Evolutionary conservation across 2,329 filamentous ascomycete species (phyloP).

Genomic region (Xylariaceae sp.): DNA sequence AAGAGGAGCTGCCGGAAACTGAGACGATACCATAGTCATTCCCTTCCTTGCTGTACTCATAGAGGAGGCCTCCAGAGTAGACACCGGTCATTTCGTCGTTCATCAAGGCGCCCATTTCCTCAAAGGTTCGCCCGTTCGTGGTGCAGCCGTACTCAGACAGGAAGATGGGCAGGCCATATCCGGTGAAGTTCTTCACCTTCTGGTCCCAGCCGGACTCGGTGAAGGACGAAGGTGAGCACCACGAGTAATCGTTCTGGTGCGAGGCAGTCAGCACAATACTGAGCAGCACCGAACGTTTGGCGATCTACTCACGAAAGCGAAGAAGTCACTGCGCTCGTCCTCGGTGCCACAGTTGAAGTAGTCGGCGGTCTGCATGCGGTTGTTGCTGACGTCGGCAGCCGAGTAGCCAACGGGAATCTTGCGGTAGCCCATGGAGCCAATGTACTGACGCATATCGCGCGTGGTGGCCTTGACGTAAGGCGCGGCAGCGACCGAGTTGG

Average conservation of each 20-base stretch:
- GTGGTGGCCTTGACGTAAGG: slow-evolving; percentile 74
- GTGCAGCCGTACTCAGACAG: slow-evolving; percentile 92
- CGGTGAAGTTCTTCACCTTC: slow-evolving; percentile 81
- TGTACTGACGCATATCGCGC: slow-evolving; percentile 67
- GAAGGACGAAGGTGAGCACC: slow-evolving; percentile 66
- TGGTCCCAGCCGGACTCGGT: slow-evolving; percentile 69
- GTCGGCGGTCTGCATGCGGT: slow-evolving; percentile 76
- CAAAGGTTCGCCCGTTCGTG: slow-evolving; percentile 72
- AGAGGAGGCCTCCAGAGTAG: slow-evolving; percentile 93
- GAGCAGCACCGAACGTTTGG: not conserved
- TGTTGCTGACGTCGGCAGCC: slow-evolving; percentile 73
- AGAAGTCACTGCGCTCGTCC: slow-evolving; percentile 79
- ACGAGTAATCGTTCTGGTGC: slow-evolving; percentile 70
- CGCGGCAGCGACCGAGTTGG: slow-evolving; percentile 55
- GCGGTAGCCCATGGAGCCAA: slow-evolving; percentile 54
- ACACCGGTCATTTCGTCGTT: slow-evolving; percentile 72
- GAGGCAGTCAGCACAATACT: slow-evolving; percentile 8
- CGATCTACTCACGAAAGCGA: slow-evolving; percentile 51
- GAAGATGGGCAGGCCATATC: slow-evolving; percentile 86
- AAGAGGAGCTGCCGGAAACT: slow-evolving; percentile 44
- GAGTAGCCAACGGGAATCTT: slow-evolving; percentile 68
- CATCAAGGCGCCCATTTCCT: slow-evolving; percentile 76
- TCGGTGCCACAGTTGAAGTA: slow-evolving; percentile 94
- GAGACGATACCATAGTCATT: slow-evolving; percentile 76
- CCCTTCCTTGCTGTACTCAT: slow-evolving; percentile 81